Evolutionary conservation across 345 rosid species (phyloP), one percentile per base, ranked within the genome.

Genomic region (Hibiscus tridactylites): DNA sequence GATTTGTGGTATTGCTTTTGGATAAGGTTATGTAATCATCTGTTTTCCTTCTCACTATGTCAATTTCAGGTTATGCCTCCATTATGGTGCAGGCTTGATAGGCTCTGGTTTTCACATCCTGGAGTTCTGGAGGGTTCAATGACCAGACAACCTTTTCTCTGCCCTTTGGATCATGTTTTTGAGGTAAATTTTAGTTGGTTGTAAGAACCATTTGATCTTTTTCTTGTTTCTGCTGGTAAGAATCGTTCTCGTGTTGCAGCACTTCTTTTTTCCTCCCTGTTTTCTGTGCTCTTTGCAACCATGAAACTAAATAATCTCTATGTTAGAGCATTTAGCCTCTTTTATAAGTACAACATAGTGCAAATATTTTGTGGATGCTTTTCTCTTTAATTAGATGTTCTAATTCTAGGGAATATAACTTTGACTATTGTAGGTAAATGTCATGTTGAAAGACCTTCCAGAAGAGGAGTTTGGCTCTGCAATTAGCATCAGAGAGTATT

Each of bases 41-140:
- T 16, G 17, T 16, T 70, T 57, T 11, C 15, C 56, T 39, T 60
- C 44, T 26, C 28, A 59, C 11, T 73, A n/a, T 57, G 61, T 74
- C 61, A 64, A 29, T 79, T 76, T 81, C 83, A 95, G 99, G 91
- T 95, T 68, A 87, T 95, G 94, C 99, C 99, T 73, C 96, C 97
- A 9, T 63, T 95, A 66, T 95, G 99, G 99, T 95, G 99, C 85
- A 89, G 98, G 85, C 73, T 95, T 85, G 99, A 95, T 79, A 88
- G 98, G 79, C 81, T 95, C 60, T 95, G 99, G 99, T 95, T 95
- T 88, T 82, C 90, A 7, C 99, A 95, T 86, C 98, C 99, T 21
- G 99, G 99, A 76, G 88, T 86, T 78, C 83, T 95, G 72, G 76
- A 19, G 60, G 99, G 98, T 68, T 83, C 99, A 56, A 70, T 95